A percentile compares a stretch with the other conserved stretches of the same genome.
Evolutionary conservation across 176 grass and related monocot species (phyloP).

Genomic region (Areca catechu): DNA sequence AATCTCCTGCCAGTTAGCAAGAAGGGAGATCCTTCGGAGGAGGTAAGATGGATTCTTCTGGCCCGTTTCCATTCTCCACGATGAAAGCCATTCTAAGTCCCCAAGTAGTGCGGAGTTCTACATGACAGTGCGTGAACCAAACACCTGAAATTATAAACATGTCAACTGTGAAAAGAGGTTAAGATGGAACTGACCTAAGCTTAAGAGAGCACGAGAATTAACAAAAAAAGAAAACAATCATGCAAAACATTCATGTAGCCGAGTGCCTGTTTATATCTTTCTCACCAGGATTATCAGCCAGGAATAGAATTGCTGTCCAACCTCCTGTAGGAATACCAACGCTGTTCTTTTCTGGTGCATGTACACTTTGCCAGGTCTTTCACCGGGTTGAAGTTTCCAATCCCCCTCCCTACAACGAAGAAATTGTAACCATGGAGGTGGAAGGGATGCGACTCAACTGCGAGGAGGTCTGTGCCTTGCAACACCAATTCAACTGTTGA

Average conservation of each 20-base stretch:
- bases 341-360: slow-evolving; percentile 50
- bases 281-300: slow-evolving; percentile 31
- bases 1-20: background rate
- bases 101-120: slow-evolving; percentile 50
- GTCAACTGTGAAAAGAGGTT: too few species aligned
- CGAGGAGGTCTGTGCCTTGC: slow-evolving; percentile 47
- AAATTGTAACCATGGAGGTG: slow-evolving; percentile 61
- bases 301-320: slow-evolving; percentile 45
- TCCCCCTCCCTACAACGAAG: slow-evolving; percentile 43
- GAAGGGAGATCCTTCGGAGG: background rate
- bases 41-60: background rate
- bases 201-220: too few species aligned
- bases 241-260: too few species aligned
- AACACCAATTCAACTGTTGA: slow-evolving; percentile 45
- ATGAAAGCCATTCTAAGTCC: slow-evolving; percentile 46
- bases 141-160: background rate
- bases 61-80: background rate
- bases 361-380: too few species aligned
- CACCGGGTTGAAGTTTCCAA: slow-evolving; percentile 42
- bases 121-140: slow-evolving; percentile 39
- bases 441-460: slow-evolving; percentile 52
- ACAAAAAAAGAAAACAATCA: too few species aligned
- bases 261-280: too few species aligned
- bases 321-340: slow-evolving; percentile 45
- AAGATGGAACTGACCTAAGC: too few species aligned